Evolutionary conservation across 2,329 filamentous ascomycete species (phyloP).

Genomic region (Helminthosporium solani): DNA sequence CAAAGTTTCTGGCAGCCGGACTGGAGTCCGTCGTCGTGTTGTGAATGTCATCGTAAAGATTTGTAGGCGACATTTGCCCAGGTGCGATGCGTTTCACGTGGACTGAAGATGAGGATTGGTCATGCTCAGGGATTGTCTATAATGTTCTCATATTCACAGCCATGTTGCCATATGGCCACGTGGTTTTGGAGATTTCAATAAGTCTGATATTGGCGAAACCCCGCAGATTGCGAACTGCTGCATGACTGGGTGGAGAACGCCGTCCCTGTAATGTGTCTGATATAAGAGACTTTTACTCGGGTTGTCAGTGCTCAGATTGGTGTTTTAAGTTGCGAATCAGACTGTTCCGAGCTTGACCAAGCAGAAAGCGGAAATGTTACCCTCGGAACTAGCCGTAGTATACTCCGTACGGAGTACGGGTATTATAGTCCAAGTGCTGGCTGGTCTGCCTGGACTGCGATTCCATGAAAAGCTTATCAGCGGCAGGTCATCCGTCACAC

Average conservation of each 20-base stretch:
- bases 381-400: no score
- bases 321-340: not conserved
- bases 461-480: no score
- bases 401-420: no score
- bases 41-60: no score
- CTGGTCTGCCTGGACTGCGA: no score
- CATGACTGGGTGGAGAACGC: not conserved
- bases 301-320: not conserved
- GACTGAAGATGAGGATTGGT: not conserved
- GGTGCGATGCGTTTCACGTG: slow-evolving; percentile 4
- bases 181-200: not conserved
- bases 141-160: not conserved
- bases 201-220: not conserved
- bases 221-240: not conserved
- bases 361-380: no score
- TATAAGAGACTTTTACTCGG: not conserved
- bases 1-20: not conserved
- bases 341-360: not conserved
- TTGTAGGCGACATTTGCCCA: no score
- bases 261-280: not conserved
- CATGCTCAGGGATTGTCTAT: not conserved
- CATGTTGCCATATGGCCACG: not conserved
- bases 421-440: no score
- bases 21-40: not conserved
- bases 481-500: not conserved